These are phyloP conservation scores for Castanea crenata DNA, from an alignment of 306 rosid species.

Conservation along the genomic window DNA sequence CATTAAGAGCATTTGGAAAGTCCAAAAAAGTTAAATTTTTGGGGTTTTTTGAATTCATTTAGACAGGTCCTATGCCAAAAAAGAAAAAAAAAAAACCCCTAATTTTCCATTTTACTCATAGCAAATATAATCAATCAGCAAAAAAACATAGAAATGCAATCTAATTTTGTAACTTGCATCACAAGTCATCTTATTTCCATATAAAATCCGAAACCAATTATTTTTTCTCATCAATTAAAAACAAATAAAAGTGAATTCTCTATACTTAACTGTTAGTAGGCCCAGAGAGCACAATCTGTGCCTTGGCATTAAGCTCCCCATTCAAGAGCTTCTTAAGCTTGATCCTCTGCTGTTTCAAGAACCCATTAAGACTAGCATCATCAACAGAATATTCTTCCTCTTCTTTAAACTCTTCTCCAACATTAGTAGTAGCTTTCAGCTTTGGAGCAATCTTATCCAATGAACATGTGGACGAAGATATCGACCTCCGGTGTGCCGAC, in stretches of 20 bases:
- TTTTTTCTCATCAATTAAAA: not conserved
- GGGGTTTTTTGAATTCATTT: too few relatives aligned
- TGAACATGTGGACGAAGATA: slow-evolving; percentile 66
- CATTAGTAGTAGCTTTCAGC: not conserved
- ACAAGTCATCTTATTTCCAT: not conserved
- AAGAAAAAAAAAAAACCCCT: too few relatives aligned
- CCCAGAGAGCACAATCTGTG: slow-evolving; percentile 57
- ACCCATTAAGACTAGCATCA: slow-evolving; percentile 44
- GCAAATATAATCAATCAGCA: too few relatives aligned
- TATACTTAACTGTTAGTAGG: slow-evolving; percentile 61
- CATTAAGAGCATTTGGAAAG: too few relatives aligned
- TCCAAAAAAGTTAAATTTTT: too few relatives aligned
- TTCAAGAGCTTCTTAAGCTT: slow-evolving; percentile 32
- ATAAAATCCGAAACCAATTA: not conserved
- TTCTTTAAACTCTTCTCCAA: slow-evolving; percentile 16
- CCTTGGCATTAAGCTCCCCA: slow-evolving; percentile 37
- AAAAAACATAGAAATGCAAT: too few relatives aligned
- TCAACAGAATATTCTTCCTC: slow-evolving; percentile 22
- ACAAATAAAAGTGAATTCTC: not conserved
- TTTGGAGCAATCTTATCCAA: slow-evolving; percentile 30
- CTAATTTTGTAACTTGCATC: not conserved
- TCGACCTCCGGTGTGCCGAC: slow-evolving; percentile 54
- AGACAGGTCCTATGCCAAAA: too few relatives aligned
- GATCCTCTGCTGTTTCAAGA: slow-evolving; percentile 55
- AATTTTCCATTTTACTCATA: too few relatives aligned